phyloP scores from a whole-genome alignment of 2,329 filamentous ascomycete species.

The Claviceps capensis region DNA sequence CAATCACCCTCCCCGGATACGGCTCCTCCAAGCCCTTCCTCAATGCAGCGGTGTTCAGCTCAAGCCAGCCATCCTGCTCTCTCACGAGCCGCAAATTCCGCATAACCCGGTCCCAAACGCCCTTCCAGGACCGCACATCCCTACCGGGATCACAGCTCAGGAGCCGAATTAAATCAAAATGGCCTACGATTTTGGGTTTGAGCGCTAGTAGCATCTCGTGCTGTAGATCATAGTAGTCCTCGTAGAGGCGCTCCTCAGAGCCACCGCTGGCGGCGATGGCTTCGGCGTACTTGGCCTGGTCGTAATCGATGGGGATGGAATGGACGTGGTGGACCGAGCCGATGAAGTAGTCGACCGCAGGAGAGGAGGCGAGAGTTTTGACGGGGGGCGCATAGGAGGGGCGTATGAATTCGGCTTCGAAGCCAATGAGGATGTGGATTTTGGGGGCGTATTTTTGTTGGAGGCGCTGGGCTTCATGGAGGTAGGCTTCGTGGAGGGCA shows the following conservation, averaged over 20 bases:
- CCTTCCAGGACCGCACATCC: slow-evolving; percentile 41
- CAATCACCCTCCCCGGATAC: slow-evolving; percentile 70
- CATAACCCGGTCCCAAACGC: slow-evolving; percentile 60
- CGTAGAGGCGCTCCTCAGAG: slow-evolving; percentile 60
- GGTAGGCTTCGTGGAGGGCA: slow-evolving; percentile 55
- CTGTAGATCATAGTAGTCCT: slow-evolving; percentile 81
- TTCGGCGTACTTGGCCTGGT: slow-evolving; percentile 48
- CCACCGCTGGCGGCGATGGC: slow-evolving; percentile 23
- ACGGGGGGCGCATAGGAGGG: slow-evolving; percentile 47
- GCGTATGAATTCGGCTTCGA: slow-evolving; percentile 89
- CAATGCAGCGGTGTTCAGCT: slow-evolving; percentile 78
- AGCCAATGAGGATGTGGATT: slow-evolving; percentile 75
- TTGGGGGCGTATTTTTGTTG: slow-evolving; percentile 53
- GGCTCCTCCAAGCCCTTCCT: slow-evolving; percentile 84
- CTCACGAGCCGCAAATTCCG: slow-evolving; percentile 62
- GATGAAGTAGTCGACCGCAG: slow-evolving; percentile 75
- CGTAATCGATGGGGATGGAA: slow-evolving; percentile 80
- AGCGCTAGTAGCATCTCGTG: slow-evolving; percentile 62
- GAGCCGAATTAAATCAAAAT: slow-evolving; percentile 85
- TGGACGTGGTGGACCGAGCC: slow-evolving; percentile 87
- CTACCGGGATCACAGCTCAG: slow-evolving; percentile 55
- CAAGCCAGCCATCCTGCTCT: slow-evolving; percentile 67
- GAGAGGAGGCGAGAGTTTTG: slow-evolving; percentile 40
- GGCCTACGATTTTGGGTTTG: slow-evolving; percentile 68
- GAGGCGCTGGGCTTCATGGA: slow-evolving; percentile 60